Percentiles rank a stretch among this genome's conserved stretches.
Evolutionary conservation across 2,329 filamentous ascomycete genomes (phyloP).

Genomic region (Colletotrichum spinosum): DNA sequence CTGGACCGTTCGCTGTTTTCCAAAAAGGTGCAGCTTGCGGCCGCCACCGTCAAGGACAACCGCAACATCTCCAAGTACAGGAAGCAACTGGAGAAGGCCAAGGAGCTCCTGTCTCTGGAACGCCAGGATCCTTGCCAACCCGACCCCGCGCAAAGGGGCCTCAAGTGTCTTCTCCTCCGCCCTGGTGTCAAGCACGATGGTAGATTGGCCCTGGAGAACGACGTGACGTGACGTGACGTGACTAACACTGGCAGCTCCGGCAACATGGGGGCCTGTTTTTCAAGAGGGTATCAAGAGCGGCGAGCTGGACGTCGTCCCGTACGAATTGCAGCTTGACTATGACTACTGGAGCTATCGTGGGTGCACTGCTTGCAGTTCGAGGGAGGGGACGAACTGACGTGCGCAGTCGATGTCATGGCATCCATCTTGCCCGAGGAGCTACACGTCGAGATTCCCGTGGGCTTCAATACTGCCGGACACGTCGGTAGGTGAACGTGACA

Average conservation of each 20-base stretch:
- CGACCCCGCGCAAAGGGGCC: slow-evolving; percentile 71
- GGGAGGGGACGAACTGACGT: not conserved
- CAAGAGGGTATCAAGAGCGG: slow-evolving; percentile 75
- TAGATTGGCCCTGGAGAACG: slow-evolving; percentile 42
- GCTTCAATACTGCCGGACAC: slow-evolving; percentile 91
- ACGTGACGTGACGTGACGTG: not conserved
- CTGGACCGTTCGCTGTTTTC: slow-evolving; percentile 88
- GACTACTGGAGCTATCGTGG: slow-evolving; percentile 86
- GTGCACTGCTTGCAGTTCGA: slow-evolving; percentile 39
- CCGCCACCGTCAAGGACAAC: slow-evolving; percentile 80
- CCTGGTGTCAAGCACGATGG: slow-evolving; percentile 67
- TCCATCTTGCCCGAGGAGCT: slow-evolving; percentile 84
- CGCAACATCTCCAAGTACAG: slow-evolving; percentile 80
- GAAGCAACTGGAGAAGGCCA: slow-evolving; percentile 71
- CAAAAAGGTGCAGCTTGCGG: slow-evolving; percentile 79
- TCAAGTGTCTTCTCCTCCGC: slow-evolving; percentile 71
- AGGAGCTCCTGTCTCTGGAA: slow-evolving; percentile 74
- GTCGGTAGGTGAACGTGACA: slow-evolving; percentile 67
- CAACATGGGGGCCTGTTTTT: slow-evolving; percentile 81
- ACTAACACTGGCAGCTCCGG: slow-evolving; percentile 61
- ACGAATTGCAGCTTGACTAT: slow-evolving; percentile 82
- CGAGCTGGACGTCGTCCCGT: slow-evolving; percentile 79
- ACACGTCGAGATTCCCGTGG: slow-evolving; percentile 83
- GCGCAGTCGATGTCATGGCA: slow-evolving; percentile 80
- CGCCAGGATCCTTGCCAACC: slow-evolving; percentile 72